Percentiles rank a stretch among this genome's conserved stretches.
Conservation (phyloP, 1,284 basidiomycete species). For the Cryptococcus jaspeensis region DNA sequence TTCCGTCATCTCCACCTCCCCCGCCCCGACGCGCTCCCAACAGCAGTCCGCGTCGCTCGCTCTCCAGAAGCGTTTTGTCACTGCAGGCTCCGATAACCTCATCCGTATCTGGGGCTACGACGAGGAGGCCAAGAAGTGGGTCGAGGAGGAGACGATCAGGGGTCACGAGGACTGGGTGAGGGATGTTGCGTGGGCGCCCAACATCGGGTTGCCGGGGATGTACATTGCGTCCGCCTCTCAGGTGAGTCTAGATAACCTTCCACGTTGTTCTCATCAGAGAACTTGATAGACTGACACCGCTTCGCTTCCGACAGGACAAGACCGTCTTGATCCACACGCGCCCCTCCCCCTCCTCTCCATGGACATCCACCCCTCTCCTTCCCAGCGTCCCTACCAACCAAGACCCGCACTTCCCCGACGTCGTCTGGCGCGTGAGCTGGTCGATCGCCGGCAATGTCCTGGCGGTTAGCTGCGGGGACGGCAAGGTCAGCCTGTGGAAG, state of each 20-base stretch:
- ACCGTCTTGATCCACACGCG: constrained; percentile 96
- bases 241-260: constrained; percentile 54
- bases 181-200: constrained; percentile 97
- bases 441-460: constrained; percentile 93
- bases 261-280: not conserved
- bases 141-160: constrained; percentile 80
- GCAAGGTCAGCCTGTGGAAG: constrained; percentile 98
- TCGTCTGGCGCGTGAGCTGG: constrained; percentile 97
- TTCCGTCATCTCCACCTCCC: constrained; percentile 61
- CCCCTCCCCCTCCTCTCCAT: constrained; percentile 70
- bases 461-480: constrained; percentile 96
- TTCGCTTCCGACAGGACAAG: constrained; percentile 63
- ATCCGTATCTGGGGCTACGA: constrained; percentile 88
- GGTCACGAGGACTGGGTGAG: constrained; percentile 97
- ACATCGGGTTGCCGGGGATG: constrained; percentile 87
- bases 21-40: constrained; percentile 58
- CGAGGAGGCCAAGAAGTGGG: constrained; percentile 63
- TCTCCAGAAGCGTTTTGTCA: constrained; percentile 76
- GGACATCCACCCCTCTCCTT: constrained; percentile 82
- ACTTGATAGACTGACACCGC: not conserved
- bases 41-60: constrained; percentile 16
- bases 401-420: constrained; percentile 82
- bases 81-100: constrained; percentile 92
- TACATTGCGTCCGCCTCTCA: constrained; percentile 96
- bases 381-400: constrained; percentile 58